Conservation (phyloP, 1,284 basidiomycete species). For the Chalciporus sp. region DNA sequence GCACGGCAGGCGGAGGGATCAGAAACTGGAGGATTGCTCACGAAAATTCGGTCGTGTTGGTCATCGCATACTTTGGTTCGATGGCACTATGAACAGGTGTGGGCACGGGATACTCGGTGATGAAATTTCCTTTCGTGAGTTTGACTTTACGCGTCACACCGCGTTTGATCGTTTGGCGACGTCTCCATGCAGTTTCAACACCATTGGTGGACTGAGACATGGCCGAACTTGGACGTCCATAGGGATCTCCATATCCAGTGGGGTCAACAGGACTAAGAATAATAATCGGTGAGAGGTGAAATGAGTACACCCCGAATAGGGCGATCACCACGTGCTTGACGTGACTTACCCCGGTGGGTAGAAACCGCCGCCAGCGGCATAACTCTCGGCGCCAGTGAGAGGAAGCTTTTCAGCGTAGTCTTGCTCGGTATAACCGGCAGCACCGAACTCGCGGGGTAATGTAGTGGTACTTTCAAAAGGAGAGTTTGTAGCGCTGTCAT, state of each 20-base stretch:
- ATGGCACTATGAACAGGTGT: conserved; percentile 85
- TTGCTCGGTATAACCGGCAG: conserved; percentile 54
- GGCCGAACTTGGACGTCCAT: conserved; percentile 62
- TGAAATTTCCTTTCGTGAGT: conserved; percentile 90
- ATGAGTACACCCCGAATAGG: neutral
- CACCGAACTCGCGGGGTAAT: conserved; percentile 56
- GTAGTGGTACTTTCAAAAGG: conserved; percentile 57
- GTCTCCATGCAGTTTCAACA: conserved; percentile 77
- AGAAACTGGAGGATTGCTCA: conserved; percentile 42
- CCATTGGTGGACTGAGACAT: conserved; percentile 67
- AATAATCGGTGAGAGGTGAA: neutral
- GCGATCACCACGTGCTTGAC: neutral
- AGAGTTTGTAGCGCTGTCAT: conserved; percentile 45
- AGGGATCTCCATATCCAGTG: conserved; percentile 67
- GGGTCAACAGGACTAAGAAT: conserved; percentile 58
- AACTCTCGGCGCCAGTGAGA: conserved; percentile 56
- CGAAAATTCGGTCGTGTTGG: conserved; percentile 84
- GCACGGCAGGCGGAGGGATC: conserved; percentile 3
- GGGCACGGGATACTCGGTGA: conserved; percentile 89
- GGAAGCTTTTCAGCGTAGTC: conserved; percentile 75
- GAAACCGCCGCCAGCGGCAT: conserved; percentile 57
- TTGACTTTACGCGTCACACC: conserved; percentile 93
- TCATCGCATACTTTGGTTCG: conserved; percentile 75
- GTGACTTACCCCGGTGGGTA: conserved; percentile 70
- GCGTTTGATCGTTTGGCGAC: conserved; percentile 89